Evolutionary conservation across 352 stramenopile genomes (phyloP), one percentile per base, ranked within the genome.

Genomic region (Phytophthora megakarya): DNA sequence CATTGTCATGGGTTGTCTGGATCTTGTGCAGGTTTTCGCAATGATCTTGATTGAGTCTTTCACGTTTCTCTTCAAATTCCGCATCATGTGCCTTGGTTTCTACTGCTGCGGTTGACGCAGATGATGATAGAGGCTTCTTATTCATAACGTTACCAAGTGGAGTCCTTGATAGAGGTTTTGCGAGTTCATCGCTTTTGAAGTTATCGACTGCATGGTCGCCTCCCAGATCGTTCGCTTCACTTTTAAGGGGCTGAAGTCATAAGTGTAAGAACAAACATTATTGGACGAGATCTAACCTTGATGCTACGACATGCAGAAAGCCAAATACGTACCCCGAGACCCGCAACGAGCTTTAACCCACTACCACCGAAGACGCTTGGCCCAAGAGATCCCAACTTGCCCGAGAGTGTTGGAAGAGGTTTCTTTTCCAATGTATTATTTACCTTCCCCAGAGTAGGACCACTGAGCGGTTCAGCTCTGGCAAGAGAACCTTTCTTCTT

Each of bases 371-470:
- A 25, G 1, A 63, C 73, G 39, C 56, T 65, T 19, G 62, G 40
- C 8, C 72, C 75, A 21, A 84, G 45, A 52, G 59, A 39, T 5
- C 65, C 65, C 21, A 84, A 59, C 25, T 71, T 77, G 37, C 79
- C 67, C 18, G 65, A 69, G 16, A 92, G 56, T 5, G 67, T 81
- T 15, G 73, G 71, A 2, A 93, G 75, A 3, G 85, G 81, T 43
- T 93, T 92, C 68, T 91, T 92, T 21, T 93, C 85, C 18, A 93
- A 49, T 11, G 70, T 46, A n/a, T n/a, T n/a, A n/a, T 73, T 76
- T 2, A 53, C 64, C 22, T 74, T 81, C 6, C 65, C 71, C 3
- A 88, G 39, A 8, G 66, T 71, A n/a, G 77, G 69, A 7, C 78
- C 65, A 16, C 70, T 72, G 21, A 91, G 66, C 7, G 70, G 58